Percentiles rank a stretch among this genome's conserved stretches.
These are phyloP conservation scores for Nemania bipapillata DNA, from an alignment of 2,329 filamentous ascomycete species.

Conservation along the genomic window DNA sequence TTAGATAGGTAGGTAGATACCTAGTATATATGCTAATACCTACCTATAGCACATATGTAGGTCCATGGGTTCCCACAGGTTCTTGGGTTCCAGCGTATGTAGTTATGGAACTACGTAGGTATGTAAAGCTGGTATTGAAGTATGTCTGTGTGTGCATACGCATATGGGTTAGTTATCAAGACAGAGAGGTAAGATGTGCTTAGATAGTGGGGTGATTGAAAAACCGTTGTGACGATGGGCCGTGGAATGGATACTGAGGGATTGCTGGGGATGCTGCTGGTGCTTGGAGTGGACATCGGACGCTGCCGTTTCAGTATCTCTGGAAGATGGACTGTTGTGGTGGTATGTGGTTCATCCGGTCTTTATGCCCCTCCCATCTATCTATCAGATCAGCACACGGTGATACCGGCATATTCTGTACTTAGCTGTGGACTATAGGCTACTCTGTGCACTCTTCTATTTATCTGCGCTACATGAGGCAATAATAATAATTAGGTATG, in stretches of 20 bases:
- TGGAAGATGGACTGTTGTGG: slow-evolving; percentile 8
- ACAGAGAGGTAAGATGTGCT: neutral
- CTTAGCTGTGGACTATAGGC: no score
- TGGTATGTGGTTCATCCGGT: slow-evolving; percentile 9
- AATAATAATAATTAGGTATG: neutral
- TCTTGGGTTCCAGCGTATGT: neutral
- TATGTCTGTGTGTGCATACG: neutral
- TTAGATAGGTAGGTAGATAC: no score
- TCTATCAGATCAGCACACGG: slow-evolving; percentile 26
- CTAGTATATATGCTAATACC: neutral
- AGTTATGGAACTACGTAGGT: no score
- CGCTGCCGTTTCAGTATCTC: slow-evolving; percentile 39
- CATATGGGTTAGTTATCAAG: neutral
- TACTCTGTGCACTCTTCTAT: slow-evolving; percentile 10
- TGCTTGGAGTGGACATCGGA: slow-evolving; percentile 37
- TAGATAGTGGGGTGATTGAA: slow-evolving; percentile 10
- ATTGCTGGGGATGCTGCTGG: neutral
- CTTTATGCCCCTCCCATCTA: slow-evolving; percentile 12
- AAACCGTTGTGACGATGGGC: slow-evolving; percentile 23
- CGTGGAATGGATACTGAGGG: slow-evolving; percentile 15
- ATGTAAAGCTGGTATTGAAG: neutral
- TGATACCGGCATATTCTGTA: slow-evolving; percentile 6
- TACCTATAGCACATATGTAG: neutral
- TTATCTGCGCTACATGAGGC: slow-evolving; percentile 23
- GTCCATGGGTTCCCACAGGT: neutral